Evolutionary conservation across 2,329 filamentous ascomycete genomes (phyloP), one percentile per base, ranked within the genome.

Genomic region (Golovinomyces cichoracearum): DNA sequence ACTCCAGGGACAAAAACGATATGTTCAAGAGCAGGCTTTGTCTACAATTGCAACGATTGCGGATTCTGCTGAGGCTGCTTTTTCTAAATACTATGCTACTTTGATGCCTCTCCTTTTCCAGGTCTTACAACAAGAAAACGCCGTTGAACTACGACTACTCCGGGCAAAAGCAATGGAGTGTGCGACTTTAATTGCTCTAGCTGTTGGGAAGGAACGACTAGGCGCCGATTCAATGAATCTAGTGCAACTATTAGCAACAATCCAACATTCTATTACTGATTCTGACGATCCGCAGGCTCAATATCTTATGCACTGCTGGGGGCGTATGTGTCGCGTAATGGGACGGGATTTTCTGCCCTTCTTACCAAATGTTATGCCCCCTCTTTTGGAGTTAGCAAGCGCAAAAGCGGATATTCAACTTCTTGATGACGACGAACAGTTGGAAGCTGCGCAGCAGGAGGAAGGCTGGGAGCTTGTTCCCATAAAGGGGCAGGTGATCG

Each of bases 161-260:
- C 76, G 88, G 50, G 90, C 90, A 46, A 98, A 98, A 69, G 90
- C 90, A 2, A 98, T 98, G 90, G 90, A 98, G 65, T 98, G 90
- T 61, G 88, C 90, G 17, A 98, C 90, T 6, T 68, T 98, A 40
- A 98, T 98, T 58, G 84, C 90, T 27, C 69, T 98, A 48, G 90
- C 90, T 26, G 90, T 98, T 52, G 90, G 90, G 48, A 90, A 92
- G 63, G 83, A 92, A 57, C 81, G 83, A 53, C 84, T 98, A 63
- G 86, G 83, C 9, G 71, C 74, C 54, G 88, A 98, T 64, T 86
- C 88, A 3, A 71, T 90, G 65, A 80, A 77, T 38, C 70, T 98
- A 37, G 88, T 95, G 19, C 78, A 93, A 57, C 72, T 94, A 21
- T 71, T 98, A 48, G 86, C 82, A 48, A 76, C 74, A 53, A 93